These are phyloP conservation scores for Protomyces inundatus DNA, from an alignment of 1,139 yeast genomes.

Conservation along the genomic window DNA sequence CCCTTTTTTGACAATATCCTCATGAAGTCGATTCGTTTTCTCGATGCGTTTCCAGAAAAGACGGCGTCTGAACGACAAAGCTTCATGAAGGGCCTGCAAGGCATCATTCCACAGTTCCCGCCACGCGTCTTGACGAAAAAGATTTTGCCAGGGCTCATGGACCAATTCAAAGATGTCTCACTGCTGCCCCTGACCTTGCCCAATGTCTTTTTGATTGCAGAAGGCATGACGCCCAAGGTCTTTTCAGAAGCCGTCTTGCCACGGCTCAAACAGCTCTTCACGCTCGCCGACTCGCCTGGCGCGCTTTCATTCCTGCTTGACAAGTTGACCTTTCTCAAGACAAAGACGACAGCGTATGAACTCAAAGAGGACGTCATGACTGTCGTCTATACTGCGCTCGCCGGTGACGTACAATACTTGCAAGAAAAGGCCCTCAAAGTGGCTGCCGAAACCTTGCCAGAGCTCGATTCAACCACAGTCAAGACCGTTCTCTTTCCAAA, in stretches of 20 bases:
- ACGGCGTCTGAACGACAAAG: slow-evolving; percentile 60
- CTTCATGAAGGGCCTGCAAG: slow-evolving; percentile 61
- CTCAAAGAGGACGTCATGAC: slow-evolving; percentile 43
- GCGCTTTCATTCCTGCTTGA: slow-evolving; percentile 52
- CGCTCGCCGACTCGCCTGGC: slow-evolving; percentile 46
- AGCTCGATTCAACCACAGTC: slow-evolving; percentile 64
- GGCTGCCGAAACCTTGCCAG: slow-evolving; percentile 45
- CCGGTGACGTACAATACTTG: slow-evolving; percentile 42
- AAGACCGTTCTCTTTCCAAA: slow-evolving; percentile 70
- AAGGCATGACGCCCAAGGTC: slow-evolving; percentile 63
- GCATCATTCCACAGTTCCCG: slow-evolving; percentile 65
- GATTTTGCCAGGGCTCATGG: slow-evolving; percentile 63
- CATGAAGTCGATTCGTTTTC: slow-evolving; percentile 71
- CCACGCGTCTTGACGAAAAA: slow-evolving; percentile 62
- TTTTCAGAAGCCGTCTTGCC: slow-evolving; percentile 69
- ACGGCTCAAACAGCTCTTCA: slow-evolving; percentile 39
- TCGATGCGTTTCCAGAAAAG: slow-evolving; percentile 81
- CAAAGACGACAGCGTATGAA: slow-evolving; percentile 48
- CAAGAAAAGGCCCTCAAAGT: slow-evolving; percentile 57
- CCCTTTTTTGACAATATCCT: slow-evolving; percentile 73
- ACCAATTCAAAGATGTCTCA: slow-evolving; percentile 46
- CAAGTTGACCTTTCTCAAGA: slow-evolving; percentile 50
- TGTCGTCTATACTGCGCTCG: slow-evolving; percentile 37
- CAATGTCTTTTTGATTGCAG: slow-evolving; percentile 61
- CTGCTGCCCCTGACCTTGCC: slow-evolving; percentile 54